phyloP scores from a whole-genome alignment of 352 stramenopile genomes.

The Phytophthora idaei region DNA sequence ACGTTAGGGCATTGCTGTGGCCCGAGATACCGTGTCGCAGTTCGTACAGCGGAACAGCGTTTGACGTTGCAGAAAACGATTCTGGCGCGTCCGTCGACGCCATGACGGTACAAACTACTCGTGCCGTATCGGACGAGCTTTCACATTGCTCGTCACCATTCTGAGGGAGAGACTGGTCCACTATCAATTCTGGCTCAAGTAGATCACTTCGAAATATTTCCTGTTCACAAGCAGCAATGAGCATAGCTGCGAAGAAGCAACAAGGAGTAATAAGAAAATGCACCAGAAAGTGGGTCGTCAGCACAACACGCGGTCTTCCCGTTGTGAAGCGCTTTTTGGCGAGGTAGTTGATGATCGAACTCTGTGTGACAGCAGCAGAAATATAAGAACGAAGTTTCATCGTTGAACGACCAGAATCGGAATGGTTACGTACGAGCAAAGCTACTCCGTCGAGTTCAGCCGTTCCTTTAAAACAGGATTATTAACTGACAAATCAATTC shows the following conservation, averaged over 20 bases:
- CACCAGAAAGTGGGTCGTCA: conserved; percentile 87
- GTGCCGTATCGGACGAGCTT: conserved; percentile 11
- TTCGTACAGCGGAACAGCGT: conserved; percentile 62
- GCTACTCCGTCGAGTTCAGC: conserved; percentile 75
- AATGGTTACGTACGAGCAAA: conserved; percentile 56
- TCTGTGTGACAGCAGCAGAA: conserved; percentile 13
- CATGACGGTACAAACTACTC: conserved; percentile 65
- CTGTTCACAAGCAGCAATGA: conserved; percentile 28
- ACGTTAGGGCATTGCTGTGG: conserved; percentile 78
- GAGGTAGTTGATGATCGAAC: conserved; percentile 63
- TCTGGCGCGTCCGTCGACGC: conserved; percentile 37
- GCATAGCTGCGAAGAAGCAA: conserved; percentile 3
- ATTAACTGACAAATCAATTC: background rate
- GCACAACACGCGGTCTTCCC: conserved; percentile 59
- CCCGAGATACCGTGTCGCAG: conserved; percentile 60
- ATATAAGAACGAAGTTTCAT: conserved; percentile 14
- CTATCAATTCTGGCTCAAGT: conserved; percentile 34
- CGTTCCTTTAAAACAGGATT: conserved; percentile 49
- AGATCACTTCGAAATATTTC: conserved; percentile 66
- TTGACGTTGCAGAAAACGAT: conserved; percentile 26
- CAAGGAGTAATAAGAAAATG: background rate
- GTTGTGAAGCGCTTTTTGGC: conserved; percentile 29
- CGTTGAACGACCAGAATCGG: background rate
- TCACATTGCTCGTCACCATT: conserved; percentile 7
- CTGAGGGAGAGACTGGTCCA: conserved; percentile 9